Base-by-base conservation (phyloP, 345 rosid genomes). In the Arabidopsis suecica region DNA sequence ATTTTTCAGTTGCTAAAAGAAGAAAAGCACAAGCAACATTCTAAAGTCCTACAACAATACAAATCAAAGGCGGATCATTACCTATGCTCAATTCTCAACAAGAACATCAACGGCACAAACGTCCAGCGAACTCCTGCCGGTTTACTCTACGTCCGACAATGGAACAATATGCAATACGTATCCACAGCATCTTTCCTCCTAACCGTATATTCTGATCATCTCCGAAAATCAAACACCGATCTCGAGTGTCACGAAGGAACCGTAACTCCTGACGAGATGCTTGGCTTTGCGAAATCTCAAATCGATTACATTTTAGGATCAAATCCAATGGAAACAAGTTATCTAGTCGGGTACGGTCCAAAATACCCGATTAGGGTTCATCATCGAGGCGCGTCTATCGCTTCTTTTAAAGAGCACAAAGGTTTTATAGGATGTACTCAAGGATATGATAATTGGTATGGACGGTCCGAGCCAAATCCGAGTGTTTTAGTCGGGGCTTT, bases 101-200 rank as follows among this genome's bases (percentile, higher is more conserved):
- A 79, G 72, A 92, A 86, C 86, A 81, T 66, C 33, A 87, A 45
- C 40, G 78, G 61, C 34, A 66, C 79, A 75, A 90, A 90, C 51
- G 87, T 89, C 13, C 80, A 76, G 3, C 84, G 83, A 32, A 92
- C 93, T 30, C 98, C 96, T 0, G 94, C 73, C 6, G 98, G 99
- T 13, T 82, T 95, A 32, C 77, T 95, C 20, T 90, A 84, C 84
- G 68, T 92, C 74, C 84, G 98, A 53, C 85, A 89, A 82, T 95
- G 99, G 99, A 95, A 95, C 90, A 95, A 95, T 77, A 88, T 95
- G 91, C 98, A 95, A 77, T 90, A 95, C 58, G 96, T 90, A 6
- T 86, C 98, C 4, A 83, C 98, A 0, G 87, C 99, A 0, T 72
- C 90, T 0, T 95, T 95, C 78, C 93, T 95, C 63, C 85, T 95